phyloP scores from a whole-genome alignment of 139 green algal genomes.

The Chlamydomonas sphaeroides region DNA sequence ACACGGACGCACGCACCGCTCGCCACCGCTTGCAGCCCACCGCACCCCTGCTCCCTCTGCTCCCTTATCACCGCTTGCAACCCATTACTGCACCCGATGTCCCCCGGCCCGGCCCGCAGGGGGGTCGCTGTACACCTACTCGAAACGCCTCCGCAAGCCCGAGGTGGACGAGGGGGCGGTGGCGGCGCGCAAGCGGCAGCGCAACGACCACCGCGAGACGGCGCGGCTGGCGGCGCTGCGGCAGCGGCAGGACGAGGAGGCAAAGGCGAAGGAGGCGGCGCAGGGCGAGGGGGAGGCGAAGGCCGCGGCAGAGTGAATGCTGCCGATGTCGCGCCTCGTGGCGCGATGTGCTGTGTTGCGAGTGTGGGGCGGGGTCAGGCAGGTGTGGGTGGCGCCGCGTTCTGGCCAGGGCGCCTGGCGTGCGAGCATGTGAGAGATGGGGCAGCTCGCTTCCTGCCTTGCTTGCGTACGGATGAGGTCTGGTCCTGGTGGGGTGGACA shows the following conservation, averaged over 20 bases:
- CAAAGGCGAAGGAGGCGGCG: background rate
- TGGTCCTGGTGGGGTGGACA: too few relatives aligned
- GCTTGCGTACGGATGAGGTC: too few relatives aligned
- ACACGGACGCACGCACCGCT: too few relatives aligned
- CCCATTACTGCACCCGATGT: background rate
- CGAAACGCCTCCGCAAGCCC: conserved; percentile 2
- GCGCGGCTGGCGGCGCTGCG: conserved; percentile 35
- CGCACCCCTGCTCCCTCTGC: background rate
- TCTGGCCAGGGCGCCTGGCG: too few relatives aligned
- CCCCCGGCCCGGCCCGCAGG: background rate
- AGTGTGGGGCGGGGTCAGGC: too few relatives aligned
- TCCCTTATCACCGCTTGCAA: background rate
- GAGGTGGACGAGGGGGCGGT: conserved; percentile 6
- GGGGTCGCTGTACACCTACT: conserved; percentile 26
- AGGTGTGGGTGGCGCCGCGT: too few relatives aligned
- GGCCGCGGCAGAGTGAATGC: too few relatives aligned
- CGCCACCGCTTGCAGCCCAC: background rate
- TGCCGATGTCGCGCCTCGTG: too few relatives aligned
- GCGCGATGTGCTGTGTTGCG: too few relatives aligned
- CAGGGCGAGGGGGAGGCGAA: background rate
- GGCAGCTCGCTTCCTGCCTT: too few relatives aligned
- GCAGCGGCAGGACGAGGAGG: conserved; percentile 21
- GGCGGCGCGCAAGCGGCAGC: conserved; percentile 9
- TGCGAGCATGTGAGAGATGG: too few relatives aligned
- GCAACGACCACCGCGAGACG: conserved; percentile 21